Evolutionary conservation across 257 asterid genomes (phyloP), one percentile per base, ranked within the genome.

Genomic region (Solanum chiquidenum): DNA sequence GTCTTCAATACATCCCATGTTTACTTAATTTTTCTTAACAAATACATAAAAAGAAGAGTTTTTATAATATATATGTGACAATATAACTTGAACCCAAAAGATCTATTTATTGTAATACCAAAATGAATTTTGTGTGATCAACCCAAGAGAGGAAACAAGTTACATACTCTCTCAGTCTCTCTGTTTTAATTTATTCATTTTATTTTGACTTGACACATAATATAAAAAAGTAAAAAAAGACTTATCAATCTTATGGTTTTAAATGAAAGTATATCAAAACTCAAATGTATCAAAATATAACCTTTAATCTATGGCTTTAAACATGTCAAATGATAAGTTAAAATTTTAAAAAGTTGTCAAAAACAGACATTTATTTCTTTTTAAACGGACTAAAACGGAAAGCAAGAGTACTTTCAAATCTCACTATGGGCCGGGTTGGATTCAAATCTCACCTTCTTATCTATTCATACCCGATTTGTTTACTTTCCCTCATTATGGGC

Each of bases 241-340:
- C 4, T 18, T 18, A 6, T 6, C 0, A 52, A 0, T 52, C 4
- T 52, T 18, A 1, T 52, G 0, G 0, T 6, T 52, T 52, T 52
- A 52, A 52, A 18, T 52, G 62, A 18, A 52, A 52, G 1, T 52
- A 52, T 18, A 0, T 37, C 29, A 29, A 29, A 29, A 29, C 29
- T 9, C 0, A 7, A n/a, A n/a, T 62, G 7, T 62, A 23, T 0
- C 13, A 62, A 62, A n/a, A n/a, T 62, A 1, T 62, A 1, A 9
- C 0, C 0, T n/a, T 62, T 9, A 62, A 10, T 62, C 0, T 62
- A 10, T 62, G 0, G 0, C n/a, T 9, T 23, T 62, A 62, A 62
- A 62, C 0, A 62, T 62, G 7, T 0, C 4, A n/a, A 1, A 11
- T 23, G 0, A 10, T 23, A 62, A 9, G 6, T 62, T 62, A 62